Evolutionary conservation across 192 early-diverging fungal species (phyloP).

Genomic region (Coemansia aciculifera): DNA sequence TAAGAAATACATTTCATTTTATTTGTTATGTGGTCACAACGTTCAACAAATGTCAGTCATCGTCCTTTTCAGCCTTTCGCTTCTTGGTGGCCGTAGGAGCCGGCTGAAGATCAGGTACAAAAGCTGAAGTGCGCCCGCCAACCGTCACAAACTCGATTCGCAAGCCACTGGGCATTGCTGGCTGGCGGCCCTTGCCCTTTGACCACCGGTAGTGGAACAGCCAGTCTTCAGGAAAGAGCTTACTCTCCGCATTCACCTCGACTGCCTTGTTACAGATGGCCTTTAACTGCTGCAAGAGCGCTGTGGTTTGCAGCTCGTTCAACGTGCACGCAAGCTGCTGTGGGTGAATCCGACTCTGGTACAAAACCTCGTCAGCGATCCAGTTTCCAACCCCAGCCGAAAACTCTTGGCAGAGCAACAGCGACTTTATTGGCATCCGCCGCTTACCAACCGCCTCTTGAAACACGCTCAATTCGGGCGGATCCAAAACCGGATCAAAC

Average conservation of each 20-base stretch:
- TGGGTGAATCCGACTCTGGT: conserved; percentile 73
- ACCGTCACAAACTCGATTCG: conserved; percentile 68
- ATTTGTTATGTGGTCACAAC: neutral
- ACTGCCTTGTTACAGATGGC: conserved; percentile 59
- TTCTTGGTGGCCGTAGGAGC: neutral
- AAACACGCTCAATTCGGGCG: conserved; percentile 61
- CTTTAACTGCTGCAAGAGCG: conserved; percentile 54
- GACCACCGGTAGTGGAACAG: conserved; percentile 77
- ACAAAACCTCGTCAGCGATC: conserved; percentile 84
- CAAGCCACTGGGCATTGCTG: conserved; percentile 58
- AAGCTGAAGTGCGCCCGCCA: conserved; percentile 49
- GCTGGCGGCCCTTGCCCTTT: conserved; percentile 56
- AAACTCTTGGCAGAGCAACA: conserved; percentile 76
- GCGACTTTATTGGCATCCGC: conserved; percentile 64
- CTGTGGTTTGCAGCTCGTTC: conserved; percentile 44
- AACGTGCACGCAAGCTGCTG: conserved; percentile 56
- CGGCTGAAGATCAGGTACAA: conserved; percentile 36
- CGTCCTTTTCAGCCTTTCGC: neutral
- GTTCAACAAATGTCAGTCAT: neutral
- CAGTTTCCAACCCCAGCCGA: conserved; percentile 84
- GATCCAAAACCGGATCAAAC: conserved; percentile 69
- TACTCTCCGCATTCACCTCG: conserved; percentile 66
- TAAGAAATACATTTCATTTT: conserved; percentile 10
- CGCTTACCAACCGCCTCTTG: conserved; percentile 33
- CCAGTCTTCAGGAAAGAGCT: conserved; percentile 70